phyloP scores from a whole-genome alignment of 306 rosid genomes.

The Cucumis sativus region Cucumber_9930_V3 NC_026657.2:40404001-40404500 shows the following conservation, averaged over 20 bases:
- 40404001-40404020: slow-evolving; percentile 14
- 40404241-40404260: slow-evolving; percentile 46
- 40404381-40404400: background rate
- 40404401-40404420: background rate
- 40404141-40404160: background rate
- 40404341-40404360: background rate
- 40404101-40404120: background rate
- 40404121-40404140: background rate
- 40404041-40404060: background rate
- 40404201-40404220: background rate
- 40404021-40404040: background rate
- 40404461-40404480: background rate
- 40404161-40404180: background rate
- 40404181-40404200: background rate
- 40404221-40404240: slow-evolving; percentile 41
- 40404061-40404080: background rate
- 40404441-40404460: background rate
- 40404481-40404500: background rate
- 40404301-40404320: slow-evolving; percentile 57
- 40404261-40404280: slow-evolving; percentile 55
- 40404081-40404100: background rate
- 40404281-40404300: slow-evolving; percentile 53
- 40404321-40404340: background rate
- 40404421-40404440: background rate
- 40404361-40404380: background rate